Evolutionary conservation across 176 grass and related monocot species (phyloP), one percentile per base, ranked within the genome.

Genomic region (Saccharum spontaneum): DNA sequence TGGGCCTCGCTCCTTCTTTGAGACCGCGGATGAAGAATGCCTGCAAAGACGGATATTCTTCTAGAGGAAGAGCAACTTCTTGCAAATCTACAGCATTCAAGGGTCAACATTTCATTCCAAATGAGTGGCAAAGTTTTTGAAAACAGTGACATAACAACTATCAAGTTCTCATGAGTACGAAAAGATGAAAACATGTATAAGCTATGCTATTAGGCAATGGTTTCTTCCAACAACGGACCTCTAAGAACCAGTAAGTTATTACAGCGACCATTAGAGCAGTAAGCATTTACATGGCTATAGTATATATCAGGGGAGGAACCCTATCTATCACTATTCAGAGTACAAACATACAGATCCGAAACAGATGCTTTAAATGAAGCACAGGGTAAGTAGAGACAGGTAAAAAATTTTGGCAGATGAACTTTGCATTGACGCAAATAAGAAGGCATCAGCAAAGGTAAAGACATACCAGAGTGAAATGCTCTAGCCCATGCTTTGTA

Each of bases 401-500:
- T 15, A 43, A 39, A 36, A 31, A 26, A 37, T 20, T 28, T 34
- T 69, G 6, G 16, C 71, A 39, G 36, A 50, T 59, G 24, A 36
- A 52, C 15, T 7, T 64, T 45, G 9, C 10, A 45, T 45, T 14
- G 55, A 80, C 13, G 0, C 36, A 70, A 41, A 63, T 26, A 57
- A 70, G 69, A 68, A 84, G 33, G 30, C 8, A 76, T 28, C 18
- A 38, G 7, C 34, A n/a, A 22, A 69, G 40, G 38, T 75, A 30
- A 46, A 75, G 28, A 38, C 63, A 70, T 88, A 97, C 95, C 69
- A 44, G 88, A 90, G 83, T 93, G 92, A 80, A 97, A 94, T 62
- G 95, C 92, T 79, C 92, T 81, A 71, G 92, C 84, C 95, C 90
- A 94, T 87, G 86, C 66, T 78, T 86, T 94, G 76, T 93, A 93